Percentiles rank a stretch among this genome's conserved stretches.
Conservation (phyloP, 169 alveolate species). For the Nephromyces sp. region DNA sequence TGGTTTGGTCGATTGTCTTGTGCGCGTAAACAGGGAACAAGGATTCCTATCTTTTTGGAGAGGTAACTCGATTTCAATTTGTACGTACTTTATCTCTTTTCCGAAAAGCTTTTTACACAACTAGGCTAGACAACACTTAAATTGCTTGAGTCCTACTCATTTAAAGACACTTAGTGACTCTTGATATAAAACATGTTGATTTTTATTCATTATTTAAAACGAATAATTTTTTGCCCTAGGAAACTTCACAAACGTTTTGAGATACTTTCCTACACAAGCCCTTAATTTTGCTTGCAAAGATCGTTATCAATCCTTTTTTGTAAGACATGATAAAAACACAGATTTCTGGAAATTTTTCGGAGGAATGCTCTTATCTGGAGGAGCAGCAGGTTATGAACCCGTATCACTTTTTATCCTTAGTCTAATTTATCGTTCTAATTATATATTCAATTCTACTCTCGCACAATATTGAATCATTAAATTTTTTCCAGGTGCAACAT, state of each 20-base stretch:
- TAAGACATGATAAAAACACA: conserved; percentile 65
- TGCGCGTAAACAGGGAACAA: conserved; percentile 82
- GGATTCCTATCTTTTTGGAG: conserved; percentile 88
- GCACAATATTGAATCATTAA: neutral
- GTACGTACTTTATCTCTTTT: no score
- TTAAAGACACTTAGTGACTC: no score
- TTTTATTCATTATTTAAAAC: no score
- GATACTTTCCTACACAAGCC: conserved; percentile 96
- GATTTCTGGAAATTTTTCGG: conserved; percentile 75
- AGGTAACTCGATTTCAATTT: conserved; percentile 45
- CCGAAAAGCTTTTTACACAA: no score
- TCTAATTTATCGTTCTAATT: neutral
- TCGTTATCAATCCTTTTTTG: conserved; percentile 71
- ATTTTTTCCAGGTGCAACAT: conserved; percentile 72
- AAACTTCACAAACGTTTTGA: conserved; percentile 82
- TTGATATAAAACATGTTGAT: no score
- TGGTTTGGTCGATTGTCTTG: conserved; percentile 85
- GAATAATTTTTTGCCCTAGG: conserved; percentile 34
- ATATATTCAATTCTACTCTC: neutral
- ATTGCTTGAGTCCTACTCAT: no score
- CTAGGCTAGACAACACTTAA: no score
- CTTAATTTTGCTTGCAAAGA: conserved; percentile 91
- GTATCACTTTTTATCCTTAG: neutral
- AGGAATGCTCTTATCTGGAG: conserved; percentile 79
- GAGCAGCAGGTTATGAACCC: conserved; percentile 57